Evolutionary conservation across 768 basidiomycete species (phyloP), one percentile per base, ranked within the genome.

Genomic region (Lepiota venenata): DNA sequence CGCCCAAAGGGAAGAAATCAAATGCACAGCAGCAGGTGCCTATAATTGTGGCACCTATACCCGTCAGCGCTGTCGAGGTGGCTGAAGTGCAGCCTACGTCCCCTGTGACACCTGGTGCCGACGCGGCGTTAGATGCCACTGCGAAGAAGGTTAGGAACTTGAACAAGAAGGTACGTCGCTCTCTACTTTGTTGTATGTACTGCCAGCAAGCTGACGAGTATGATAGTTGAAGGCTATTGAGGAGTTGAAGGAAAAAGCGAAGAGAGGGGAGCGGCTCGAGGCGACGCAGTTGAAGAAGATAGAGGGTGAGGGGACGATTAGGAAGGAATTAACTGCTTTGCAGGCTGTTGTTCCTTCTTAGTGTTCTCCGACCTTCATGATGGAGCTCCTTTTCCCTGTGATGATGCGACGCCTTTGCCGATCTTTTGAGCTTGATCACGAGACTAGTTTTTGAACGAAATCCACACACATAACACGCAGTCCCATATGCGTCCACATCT

Each of bases 231-330:
- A 97, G 69, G 96, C 96, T n/a, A 98, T 99, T 60, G 93, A 98
- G 18, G 95, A 98, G 64, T 83, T 99, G 47, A 98, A 98, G 75
- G 91, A 91, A 60, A 93, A 94, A 74, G 81, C 83, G 22, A 87
- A 82, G 64, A 82, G 89, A 35, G 96, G 97, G 0, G 95, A 98
- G 68, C 82, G 87, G 52, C 78, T 99, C 27, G 96, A 99, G 69
- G 87, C 86, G 53, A 99, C 96, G 15, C 96, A 99, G 71, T 74
- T 96, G 61, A 91, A 89, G 82, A 99, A 99, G 82, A 96, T 98
- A 63, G 94, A 97, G 39, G 86, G 87, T 8, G 95, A 98, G 70
- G 79, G 66, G 8, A 89, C 89, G 56, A 92, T 98, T 64, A 75
- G 84, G 63, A 84, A 83, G 65, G 95, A 97, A 73, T 82, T 98